These are phyloP conservation scores for Purpureocillium takamizusanense DNA, from an alignment of 2,329 filamentous ascomycete species.

Conservation along the genomic window DNA sequence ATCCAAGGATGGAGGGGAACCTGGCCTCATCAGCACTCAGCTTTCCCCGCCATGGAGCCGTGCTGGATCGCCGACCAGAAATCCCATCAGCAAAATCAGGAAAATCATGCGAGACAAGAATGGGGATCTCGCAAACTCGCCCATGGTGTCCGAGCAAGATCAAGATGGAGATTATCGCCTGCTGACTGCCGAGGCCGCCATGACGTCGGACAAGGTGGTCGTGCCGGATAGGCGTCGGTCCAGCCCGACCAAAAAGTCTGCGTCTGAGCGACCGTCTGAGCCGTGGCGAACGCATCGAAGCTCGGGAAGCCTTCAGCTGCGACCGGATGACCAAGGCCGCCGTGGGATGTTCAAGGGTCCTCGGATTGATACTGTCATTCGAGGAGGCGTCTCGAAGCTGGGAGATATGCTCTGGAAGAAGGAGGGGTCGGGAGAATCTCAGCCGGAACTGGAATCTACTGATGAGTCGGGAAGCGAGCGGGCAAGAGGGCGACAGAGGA, in stretches of 20 bases:
- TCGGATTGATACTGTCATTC: constrained; percentile 64
- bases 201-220: constrained; percentile 14
- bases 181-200: constrained; percentile 16
- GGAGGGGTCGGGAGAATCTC: constrained; percentile 26
- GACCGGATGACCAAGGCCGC: constrained; percentile 21
- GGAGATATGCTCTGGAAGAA: constrained; percentile 50
- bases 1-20: constrained; percentile 39
- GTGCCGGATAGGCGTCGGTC: constrained; percentile 4
- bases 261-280: constrained; percentile 13
- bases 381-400: constrained; percentile 46
- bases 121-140: constrained; percentile 29
- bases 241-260: constrained; percentile 23
- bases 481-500: constrained; percentile 27
- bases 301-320: constrained; percentile 38
- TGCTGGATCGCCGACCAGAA: constrained; percentile 53
- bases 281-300: constrained; percentile 29
- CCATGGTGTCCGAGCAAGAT: constrained; percentile 20
- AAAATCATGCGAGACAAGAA: constrained; percentile 47
- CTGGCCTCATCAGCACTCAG: constrained; percentile 52
- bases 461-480: constrained; percentile 41
- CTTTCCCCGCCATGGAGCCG: constrained; percentile 56
- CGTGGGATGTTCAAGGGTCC: constrained; percentile 71
- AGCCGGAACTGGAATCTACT: constrained; percentile 30
- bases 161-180: constrained; percentile 19
- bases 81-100: constrained; percentile 46